A percentile compares a stretch with the other conserved stretches of the same genome.
These are phyloP conservation scores for Solanum microdontum DNA, from an alignment of 257 asterid species.

Conservation along the genomic window DNA sequence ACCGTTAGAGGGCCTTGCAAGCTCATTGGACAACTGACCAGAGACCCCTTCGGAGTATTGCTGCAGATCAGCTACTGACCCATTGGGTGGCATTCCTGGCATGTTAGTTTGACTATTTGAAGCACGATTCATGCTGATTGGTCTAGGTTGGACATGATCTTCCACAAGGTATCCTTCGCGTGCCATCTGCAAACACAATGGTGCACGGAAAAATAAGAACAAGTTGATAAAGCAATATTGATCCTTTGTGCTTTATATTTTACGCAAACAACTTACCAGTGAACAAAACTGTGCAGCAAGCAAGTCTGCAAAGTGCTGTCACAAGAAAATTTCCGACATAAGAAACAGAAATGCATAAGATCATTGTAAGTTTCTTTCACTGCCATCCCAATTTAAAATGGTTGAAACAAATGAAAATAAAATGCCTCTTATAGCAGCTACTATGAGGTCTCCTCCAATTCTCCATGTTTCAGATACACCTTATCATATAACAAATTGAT, in stretches of 20 bases:
- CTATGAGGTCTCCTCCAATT: not conserved
- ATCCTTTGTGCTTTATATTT: not conserved
- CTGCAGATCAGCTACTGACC: conserved; percentile 45
- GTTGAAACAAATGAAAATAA: not conserved
- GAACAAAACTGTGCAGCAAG: conserved; percentile 73
- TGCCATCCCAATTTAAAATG: not conserved
- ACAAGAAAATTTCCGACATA: conserved; percentile 7
- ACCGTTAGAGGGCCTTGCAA: conserved; percentile 33
- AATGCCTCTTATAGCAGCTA: not conserved
- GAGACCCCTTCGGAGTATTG: conserved; percentile 58
- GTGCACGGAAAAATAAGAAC: not conserved
- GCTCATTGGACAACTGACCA: conserved; percentile 38
- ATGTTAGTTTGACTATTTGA: conserved; percentile 29
- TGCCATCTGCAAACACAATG: conserved; percentile 45
- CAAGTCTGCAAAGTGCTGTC: conserved; percentile 89
- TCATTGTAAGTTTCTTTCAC: not conserved
- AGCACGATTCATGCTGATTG: conserved; percentile 28
- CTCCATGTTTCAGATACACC: not conserved
- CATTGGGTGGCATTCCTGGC: conserved; percentile 32
- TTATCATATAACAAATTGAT: not conserved
- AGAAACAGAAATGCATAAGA: conserved; percentile 14
- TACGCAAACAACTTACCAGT: conserved; percentile 39
- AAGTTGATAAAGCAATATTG: not conserved
- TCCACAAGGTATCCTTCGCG: conserved; percentile 66
- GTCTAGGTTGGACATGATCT: conserved; percentile 63